Evolutionary conservation across 2,329 filamentous ascomycete genomes (phyloP), one percentile per base, ranked within the genome.

Genomic region (Hypocrella siamensis): DNA sequence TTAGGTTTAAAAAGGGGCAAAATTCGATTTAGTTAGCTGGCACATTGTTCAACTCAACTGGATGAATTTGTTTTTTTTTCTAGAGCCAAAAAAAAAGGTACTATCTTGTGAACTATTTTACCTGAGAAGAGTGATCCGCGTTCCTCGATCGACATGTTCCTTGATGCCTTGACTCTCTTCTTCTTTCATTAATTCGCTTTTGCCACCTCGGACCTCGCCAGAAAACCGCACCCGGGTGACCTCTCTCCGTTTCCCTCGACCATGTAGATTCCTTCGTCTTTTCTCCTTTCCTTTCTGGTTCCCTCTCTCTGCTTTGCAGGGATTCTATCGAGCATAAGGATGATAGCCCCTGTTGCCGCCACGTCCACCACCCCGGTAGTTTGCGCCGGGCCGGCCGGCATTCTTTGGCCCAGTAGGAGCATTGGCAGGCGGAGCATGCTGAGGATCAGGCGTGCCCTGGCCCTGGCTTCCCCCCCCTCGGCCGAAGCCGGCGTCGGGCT

Each of bases 331-430:
- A 14, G 57, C 53, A 56, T 93, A 93, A 19, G 84, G 84, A 51
- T 92, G 83, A 56, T 72, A 93, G 3, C 81, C 82, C 18, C 83
- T 63, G 54, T 66, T 68, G 17, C 75, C 71, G 37, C 82, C 80
- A 38, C 83, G 65, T 14, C 88, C 84, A 31, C 88, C 88, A 32
- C 90, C 88, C 26, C 88, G 78, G 54, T 94, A 96, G 57, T 93
- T 93, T 2, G 83, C 84, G 12, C 86, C 85, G 1, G 86, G 84
- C 49, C 79, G 80, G 17, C 86, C 86, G 1, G 86, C 84, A 47
- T 96, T 98, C 67, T 93, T 93, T 4, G 90, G 90, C 0, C 90
- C 90, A 0, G 90, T 98, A 0, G 90, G 90, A 5, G 90, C 73
- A 40, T 70, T 71, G 34, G 55, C 60, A 2, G 69, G 68, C 17